These are phyloP conservation scores for Rosa chinensis DNA, from an alignment of 306 rosid species.

Conservation along the genomic window DNA sequence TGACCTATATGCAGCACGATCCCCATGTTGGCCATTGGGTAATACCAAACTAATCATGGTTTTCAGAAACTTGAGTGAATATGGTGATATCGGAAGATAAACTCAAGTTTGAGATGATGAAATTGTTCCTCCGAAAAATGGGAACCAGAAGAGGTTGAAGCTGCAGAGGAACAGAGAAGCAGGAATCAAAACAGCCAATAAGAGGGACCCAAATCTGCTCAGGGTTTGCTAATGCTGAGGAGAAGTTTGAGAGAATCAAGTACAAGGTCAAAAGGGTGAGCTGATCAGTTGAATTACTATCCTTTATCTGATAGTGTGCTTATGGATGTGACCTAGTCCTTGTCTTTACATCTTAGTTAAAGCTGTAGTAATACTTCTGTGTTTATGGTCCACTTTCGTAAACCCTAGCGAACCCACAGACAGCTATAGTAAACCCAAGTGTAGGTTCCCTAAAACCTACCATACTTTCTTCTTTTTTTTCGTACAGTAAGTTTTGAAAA, in stretches of 20 bases:
- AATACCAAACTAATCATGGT: not conserved
- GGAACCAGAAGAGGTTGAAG: slow-evolving; percentile 78
- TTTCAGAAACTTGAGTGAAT: not conserved
- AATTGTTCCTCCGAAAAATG: slow-evolving; percentile 67
- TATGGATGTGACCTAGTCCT: not conserved
- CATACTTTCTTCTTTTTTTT: too few relatives aligned
- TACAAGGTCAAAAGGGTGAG: slow-evolving; percentile 77
- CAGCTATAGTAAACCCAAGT: not conserved
- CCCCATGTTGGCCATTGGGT: not conserved
- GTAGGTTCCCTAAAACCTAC: too few relatives aligned
- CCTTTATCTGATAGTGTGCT: not conserved
- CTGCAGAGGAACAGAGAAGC: slow-evolving; percentile 67
- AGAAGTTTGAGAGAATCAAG: slow-evolving; percentile 46
- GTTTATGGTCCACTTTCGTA: not conserved
- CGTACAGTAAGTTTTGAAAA: too few relatives aligned
- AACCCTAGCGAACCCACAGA: not conserved
- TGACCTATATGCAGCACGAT: not conserved
- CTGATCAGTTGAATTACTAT: not conserved
- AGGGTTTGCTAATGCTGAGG: slow-evolving; percentile 65
- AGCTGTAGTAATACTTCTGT: not conserved
- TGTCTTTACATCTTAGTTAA: not conserved
- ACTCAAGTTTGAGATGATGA: slow-evolving; percentile 12
- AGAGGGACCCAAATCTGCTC: slow-evolving; percentile 68
- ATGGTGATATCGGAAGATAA: not conserved
- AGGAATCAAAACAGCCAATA: slow-evolving; percentile 72